Base-by-base conservation (phyloP, 768 basidiomycete genomes). In the Sporobolomyces phaffii region DNA sequence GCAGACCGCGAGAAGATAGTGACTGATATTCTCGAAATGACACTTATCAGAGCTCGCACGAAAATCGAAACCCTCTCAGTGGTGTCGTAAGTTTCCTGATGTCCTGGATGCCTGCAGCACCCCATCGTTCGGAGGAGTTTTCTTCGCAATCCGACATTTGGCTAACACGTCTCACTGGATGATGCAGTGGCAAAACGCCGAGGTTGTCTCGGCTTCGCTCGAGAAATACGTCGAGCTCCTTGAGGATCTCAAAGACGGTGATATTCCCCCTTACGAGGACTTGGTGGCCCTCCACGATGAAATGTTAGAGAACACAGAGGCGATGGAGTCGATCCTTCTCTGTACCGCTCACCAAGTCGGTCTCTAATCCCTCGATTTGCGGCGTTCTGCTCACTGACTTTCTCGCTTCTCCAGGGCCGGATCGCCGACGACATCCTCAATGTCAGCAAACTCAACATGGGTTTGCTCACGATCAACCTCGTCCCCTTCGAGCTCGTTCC, bases 141-240 rank as follows among this genome's bases (percentile, higher is more conserved):
- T 18, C 31, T 47, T 59, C 47, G n/a, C n/a, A n/a, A n/a, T n/a
- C n/a, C n/a, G n/a, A n/a, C n/a, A n/a, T n/a, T n/a, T n/a, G n/a
- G n/a, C n/a, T n/a, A n/a, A n/a, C n/a, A n/a, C n/a, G n/a, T n/a
- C n/a, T n/a, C n/a, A n/a, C n/a, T n/a, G n/a, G n/a, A n/a, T n/a
- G n/a, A n/a, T n/a, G n/a, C 41, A 58, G 47, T 69, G 64, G 66
- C 72, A 73, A 59, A 73, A 73, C 48, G 72, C 72, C 28, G 72
- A 73, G 24, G 49, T 65, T 28, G 60, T 72, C 40, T n/a, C 36
- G 3, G 62, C 36, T 24, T 62, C 60, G 38, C 61, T 69, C 28
- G 64, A 64, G 31, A 57, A 66, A 38, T 63, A 60, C 29, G 41
- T 66, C 52, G 62, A 66, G 14, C 41, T 64, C 4, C 40, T 71